Conservation (phyloP, 352 stramenopile species). For the Plasmopara halstedii region DNA sequence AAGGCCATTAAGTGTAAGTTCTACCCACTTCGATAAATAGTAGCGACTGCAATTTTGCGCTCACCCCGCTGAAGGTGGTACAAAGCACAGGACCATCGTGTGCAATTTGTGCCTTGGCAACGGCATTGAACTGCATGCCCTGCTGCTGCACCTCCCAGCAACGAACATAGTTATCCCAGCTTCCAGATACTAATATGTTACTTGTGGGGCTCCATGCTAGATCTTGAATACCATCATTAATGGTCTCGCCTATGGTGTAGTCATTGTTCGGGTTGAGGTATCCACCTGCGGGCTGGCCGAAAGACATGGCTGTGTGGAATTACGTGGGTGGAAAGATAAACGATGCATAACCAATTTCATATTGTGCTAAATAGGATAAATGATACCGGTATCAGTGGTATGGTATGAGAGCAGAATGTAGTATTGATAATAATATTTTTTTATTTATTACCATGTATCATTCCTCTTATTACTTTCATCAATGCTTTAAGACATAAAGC, state of each 20-base stretch:
- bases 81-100: slow-evolving; percentile 89
- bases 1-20: too few relatives aligned
- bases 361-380: too few relatives aligned
- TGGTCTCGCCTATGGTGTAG: slow-evolving; percentile 57
- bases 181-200: slow-evolving; percentile 70
- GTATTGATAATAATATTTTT: too few relatives aligned
- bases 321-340: too few relatives aligned
- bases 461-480: too few relatives aligned
- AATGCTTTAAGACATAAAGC: too few relatives aligned
- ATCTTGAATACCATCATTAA: slow-evolving; percentile 72
- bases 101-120: slow-evolving; percentile 77
- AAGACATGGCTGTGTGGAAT: slow-evolving; percentile 24
- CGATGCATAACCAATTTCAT: too few relatives aligned
- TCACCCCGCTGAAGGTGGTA: slow-evolving; percentile 83
- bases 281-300: slow-evolving; percentile 39
- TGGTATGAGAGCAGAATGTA: too few relatives aligned
- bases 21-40: not conserved
- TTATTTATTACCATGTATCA: too few relatives aligned
- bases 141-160: slow-evolving; percentile 81
- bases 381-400: too few relatives aligned
- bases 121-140: slow-evolving; percentile 60
- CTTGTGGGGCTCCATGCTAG: slow-evolving; percentile 64
- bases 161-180: slow-evolving; percentile 79
- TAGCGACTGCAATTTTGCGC: slow-evolving; percentile 1
- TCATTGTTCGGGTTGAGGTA: slow-evolving; percentile 75